Evolutionary conservation across 768 basidiomycete species (phyloP), one percentile per base, ranked within the genome.

Genomic region (Leccinum imitatum): DNA sequence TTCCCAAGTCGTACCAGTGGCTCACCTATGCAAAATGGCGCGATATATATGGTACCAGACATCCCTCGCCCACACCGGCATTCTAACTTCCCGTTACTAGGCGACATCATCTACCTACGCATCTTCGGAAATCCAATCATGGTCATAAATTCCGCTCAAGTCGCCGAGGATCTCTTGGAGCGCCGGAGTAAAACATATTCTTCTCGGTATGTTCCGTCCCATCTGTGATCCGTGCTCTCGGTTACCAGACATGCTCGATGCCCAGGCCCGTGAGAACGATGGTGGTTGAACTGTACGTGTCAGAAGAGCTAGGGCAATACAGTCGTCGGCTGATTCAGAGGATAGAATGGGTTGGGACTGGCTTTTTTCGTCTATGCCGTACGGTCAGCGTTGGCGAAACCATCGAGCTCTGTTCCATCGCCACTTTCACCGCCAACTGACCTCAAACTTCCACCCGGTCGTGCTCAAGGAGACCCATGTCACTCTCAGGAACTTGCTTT

Each of bases 321-420:
- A 23, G 30, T 39, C 31, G 25, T 41, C 23, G 23, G 33, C 55
- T 58, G 4, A 58, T 48, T 46, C 31, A 39, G 15, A 5, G 10
- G 41, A 25, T 50, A 81, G 80, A 50, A 79, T 82, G 62, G 81
- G 81, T 6, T 82, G 76, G 75, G 73, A 78, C 59, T 81, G 79
- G 80, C 63, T 79, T 5, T 76, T 81, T 62, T 79, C 78, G 1
- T 70, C 74, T n/a, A 71, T 78, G 66, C 67, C 68, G 6, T 80
- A 75, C 51, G 79, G 80, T 13, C 59, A 50, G 10, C 65, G 58
- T 50, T 79, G 76, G 75, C 68, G 67, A 52, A 67, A 70, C 8
- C 80, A 80, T 65, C 70, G 78, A 51, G 69, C 66, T 3, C 65
- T 76, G 13, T 79, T 80, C 33, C 73, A 74, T 56, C 73, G 75